Conservation (phyloP, 495 filamentous ascomycete species). For the Ascobolus immersus region DNA sequence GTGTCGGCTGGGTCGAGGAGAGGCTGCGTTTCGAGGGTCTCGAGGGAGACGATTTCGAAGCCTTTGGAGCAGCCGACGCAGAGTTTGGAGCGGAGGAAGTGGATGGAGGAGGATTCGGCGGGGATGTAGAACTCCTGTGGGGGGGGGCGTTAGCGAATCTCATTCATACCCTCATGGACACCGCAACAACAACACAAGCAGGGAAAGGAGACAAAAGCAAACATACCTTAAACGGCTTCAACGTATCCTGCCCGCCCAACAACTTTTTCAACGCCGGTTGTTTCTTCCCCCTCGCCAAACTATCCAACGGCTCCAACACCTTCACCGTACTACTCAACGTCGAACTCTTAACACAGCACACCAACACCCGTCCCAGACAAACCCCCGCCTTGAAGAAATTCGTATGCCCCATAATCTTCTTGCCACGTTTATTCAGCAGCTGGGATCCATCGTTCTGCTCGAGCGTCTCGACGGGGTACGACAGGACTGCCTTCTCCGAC, state of each 20-base stretch:
- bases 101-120: constrained; percentile 81
- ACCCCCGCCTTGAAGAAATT: constrained; percentile 97
- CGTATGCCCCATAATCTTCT: constrained; percentile 89
- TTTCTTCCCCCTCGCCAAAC: constrained; percentile 63
- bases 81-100: constrained; percentile 87
- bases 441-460: constrained; percentile 52
- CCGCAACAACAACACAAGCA: not conserved
- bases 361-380: constrained; percentile 76
- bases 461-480: constrained; percentile 58
- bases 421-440: constrained; percentile 55
- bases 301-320: constrained; percentile 89
- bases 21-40: constrained; percentile 91
- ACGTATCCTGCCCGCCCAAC: constrained; percentile 77
- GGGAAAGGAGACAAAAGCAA: no score
- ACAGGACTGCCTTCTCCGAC: constrained; percentile 68
- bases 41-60: constrained; percentile 90
- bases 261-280: constrained; percentile 83
- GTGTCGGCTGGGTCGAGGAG: constrained; percentile 96
- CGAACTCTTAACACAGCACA: constrained; percentile 80
- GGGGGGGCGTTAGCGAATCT: not conserved
- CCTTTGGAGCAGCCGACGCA: constrained; percentile 87
- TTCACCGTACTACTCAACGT: constrained; percentile 85
- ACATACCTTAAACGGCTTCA: constrained; percentile 72
- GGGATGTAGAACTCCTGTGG: constrained; percentile 89
- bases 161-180: not conserved